Base-by-base conservation (phyloP, 2,329 filamentous ascomycete species). In the Rhynchosporium graminicola region DNA sequence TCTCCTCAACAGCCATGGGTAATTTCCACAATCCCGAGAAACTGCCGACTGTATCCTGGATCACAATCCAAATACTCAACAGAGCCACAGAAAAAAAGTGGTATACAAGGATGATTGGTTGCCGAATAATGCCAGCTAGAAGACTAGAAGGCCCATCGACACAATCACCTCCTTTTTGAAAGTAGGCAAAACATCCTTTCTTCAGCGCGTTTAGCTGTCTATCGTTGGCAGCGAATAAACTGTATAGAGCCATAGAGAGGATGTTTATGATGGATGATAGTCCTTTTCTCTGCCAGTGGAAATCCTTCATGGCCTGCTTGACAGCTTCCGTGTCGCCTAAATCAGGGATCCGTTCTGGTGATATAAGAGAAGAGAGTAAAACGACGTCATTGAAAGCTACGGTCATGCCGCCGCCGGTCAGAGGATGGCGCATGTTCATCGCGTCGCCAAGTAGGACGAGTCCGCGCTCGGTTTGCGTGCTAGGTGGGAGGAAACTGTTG, bases 401-500 rank as follows among this genome's bases (percentile, higher is more conserved):
- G 0, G 94, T 98, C 95, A 99, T 99, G 70, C 95, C 95, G 68
- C 95, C 95, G 59, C 95, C 95, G 0, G 95, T 99, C 12, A 99
- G 83, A 1, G 95, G 95, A 77, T 99, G 95, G n/a, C 95, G 90
- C 95, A 99, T 99, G 80, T 99, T 99, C 83, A 96, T 88, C 13
- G 95, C 94, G 75, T 99, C 95, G 63, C 95, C 95, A 8, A 98
- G 83, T 42, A 99, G 80, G 55, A 97, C 82, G 64, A 97, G 78
- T 3, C 91, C 91, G 1, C 87, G 84, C 10, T 84, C 83, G 73
- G 90, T 89, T 64, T 89, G 90, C 50, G 77, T 78, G 0, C 86
- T 83, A 0, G 95, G 86, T 4, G 95, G 93, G 2, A 99, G 85
- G 82, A 90, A 99, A 65, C 89, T 94, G 78, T 98, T 99, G 58